Conservation (phyloP, 192 early-diverging fungal species). For the Coemansia umbellata region DNA sequence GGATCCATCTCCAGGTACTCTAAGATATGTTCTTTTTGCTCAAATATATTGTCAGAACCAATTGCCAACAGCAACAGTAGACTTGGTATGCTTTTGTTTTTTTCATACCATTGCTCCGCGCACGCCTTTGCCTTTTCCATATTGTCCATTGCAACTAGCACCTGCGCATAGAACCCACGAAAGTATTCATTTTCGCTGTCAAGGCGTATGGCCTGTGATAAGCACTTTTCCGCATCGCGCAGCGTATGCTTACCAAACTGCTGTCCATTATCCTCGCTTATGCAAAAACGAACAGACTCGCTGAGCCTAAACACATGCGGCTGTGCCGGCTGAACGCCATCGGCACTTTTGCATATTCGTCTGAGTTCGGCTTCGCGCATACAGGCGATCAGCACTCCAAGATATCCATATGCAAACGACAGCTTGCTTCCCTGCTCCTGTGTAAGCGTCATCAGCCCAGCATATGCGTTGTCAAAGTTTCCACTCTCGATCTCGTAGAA, state of each 20-base stretch:
- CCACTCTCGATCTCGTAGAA: conserved; percentile 11
- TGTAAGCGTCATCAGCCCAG: conserved; percentile 6
- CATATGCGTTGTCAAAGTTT: conserved; percentile 7
- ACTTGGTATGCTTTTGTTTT: conserved; percentile 3
- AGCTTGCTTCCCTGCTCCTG: conserved; percentile 23
- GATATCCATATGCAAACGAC: conserved; percentile 26
- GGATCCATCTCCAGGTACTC: conserved; percentile 41
- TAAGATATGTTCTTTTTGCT: conserved; percentile 13
- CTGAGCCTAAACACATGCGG: conserved; percentile 22
- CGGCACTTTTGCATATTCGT: background rate
- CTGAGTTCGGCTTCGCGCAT: conserved; percentile 30
- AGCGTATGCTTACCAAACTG: conserved; percentile 16
- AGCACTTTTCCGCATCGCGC: conserved; percentile 16
- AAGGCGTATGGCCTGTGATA: conserved; percentile 14
- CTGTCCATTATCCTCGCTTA: background rate
- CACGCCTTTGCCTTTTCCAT: background rate
- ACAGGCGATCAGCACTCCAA: conserved; percentile 32
- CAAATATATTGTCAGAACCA: background rate
- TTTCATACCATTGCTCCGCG: conserved; percentile 5
- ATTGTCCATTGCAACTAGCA: conserved; percentile 19
- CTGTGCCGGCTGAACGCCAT: background rate
- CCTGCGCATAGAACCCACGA: conserved; percentile 23
- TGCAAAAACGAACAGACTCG: conserved; percentile 10
- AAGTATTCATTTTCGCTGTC: conserved; percentile 23
- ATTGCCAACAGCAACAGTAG: conserved; percentile 34